These are phyloP conservation scores for Mortierella sp. DNA, from an alignment of 371 early-diverging fungal genomes.

Conservation along the genomic window DNA sequence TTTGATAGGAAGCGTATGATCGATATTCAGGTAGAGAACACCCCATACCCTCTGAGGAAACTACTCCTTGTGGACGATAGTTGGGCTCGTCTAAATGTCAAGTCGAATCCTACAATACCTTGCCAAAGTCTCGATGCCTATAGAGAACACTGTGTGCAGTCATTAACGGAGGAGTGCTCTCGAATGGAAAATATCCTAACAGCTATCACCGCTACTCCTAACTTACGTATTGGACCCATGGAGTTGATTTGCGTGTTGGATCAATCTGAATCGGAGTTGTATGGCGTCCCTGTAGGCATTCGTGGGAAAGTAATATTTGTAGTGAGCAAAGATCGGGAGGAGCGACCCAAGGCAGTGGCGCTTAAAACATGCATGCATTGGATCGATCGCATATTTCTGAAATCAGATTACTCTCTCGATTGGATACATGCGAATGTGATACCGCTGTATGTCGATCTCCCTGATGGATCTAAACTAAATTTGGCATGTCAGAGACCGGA, in stretches of 20 bases:
- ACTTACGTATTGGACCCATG: neutral
- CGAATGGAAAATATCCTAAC: constrained; percentile 24
- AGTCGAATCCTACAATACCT: neutral
- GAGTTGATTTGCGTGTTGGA: constrained; percentile 36
- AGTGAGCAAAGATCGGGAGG: constrained; percentile 29
- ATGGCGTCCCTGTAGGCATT: constrained; percentile 28
- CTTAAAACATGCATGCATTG: constrained; percentile 38
- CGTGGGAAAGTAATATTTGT: constrained; percentile 39
- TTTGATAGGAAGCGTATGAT: constrained; percentile 26
- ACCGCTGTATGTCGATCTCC: constrained; percentile 30
- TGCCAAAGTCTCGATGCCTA: constrained; percentile 14
- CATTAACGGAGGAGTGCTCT: constrained; percentile 11
- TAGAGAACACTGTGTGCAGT: constrained; percentile 5
- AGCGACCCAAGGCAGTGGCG: constrained; percentile 24
- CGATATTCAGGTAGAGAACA: constrained; percentile 26
- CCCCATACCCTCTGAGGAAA: neutral
- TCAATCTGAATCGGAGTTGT: constrained; percentile 25
- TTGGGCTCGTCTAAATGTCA: constrained; percentile 26
- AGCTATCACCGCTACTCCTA: neutral
- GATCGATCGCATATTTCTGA: constrained; percentile 38
- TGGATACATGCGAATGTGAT: constrained; percentile 38
- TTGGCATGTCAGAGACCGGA: constrained; percentile 22
- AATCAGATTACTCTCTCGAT: constrained; percentile 19
- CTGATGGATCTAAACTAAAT: neutral
- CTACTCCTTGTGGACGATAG: constrained; percentile 31